A percentile compares a stretch with the other conserved stretches of the same genome.
phyloP scores from a whole-genome alignment of 495 filamentous ascomycete species.

The Penicillium paradoxum region DNA sequence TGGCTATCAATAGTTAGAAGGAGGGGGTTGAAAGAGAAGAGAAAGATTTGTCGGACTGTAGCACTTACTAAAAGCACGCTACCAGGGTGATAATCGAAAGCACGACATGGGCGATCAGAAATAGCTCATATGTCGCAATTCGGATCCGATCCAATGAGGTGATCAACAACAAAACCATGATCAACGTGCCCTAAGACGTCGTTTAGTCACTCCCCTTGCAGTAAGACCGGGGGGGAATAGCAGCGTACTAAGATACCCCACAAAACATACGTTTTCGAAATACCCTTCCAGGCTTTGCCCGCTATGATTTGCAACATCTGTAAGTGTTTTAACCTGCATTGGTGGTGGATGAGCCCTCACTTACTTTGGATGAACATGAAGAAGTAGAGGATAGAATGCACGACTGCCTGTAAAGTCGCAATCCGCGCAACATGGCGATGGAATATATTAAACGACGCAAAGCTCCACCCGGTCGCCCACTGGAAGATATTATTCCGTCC shows the following conservation, averaged over 20 bases:
- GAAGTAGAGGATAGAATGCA: slow-evolving; percentile 38
- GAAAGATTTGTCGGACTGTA: not conserved
- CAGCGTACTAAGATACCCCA: slow-evolving; percentile 34
- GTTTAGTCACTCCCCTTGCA: not conserved
- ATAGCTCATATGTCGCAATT: slow-evolving; percentile 47
- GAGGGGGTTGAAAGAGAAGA: not conserved
- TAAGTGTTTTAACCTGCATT: not conserved
- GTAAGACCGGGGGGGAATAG: not conserved
- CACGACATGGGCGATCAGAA: slow-evolving; percentile 49
- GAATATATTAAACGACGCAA: slow-evolving; percentile 49
- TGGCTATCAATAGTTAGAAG: slow-evolving; percentile 35
- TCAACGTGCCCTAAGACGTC: slow-evolving; percentile 35
- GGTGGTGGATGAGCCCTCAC: not conserved
- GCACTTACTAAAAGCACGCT: slow-evolving; percentile 50
- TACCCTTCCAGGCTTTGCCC: slow-evolving; percentile 25
- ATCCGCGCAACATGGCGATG: slow-evolving; percentile 54
- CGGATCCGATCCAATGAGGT: slow-evolving; percentile 47
- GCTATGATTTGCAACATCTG: slow-evolving; percentile 13
- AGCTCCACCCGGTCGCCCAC: slow-evolving; percentile 53
- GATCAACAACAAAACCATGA: slow-evolving; percentile 44
- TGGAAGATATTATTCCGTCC: slow-evolving; percentile 53
- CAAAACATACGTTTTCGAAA: slow-evolving; percentile 31
- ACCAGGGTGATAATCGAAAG: slow-evolving; percentile 46
- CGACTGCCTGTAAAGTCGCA: slow-evolving; percentile 46
- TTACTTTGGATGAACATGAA: slow-evolving; percentile 30